phyloP scores from a whole-genome alignment of 2,329 filamentous ascomycete species.

The Apiospora phragmitis region DNA sequence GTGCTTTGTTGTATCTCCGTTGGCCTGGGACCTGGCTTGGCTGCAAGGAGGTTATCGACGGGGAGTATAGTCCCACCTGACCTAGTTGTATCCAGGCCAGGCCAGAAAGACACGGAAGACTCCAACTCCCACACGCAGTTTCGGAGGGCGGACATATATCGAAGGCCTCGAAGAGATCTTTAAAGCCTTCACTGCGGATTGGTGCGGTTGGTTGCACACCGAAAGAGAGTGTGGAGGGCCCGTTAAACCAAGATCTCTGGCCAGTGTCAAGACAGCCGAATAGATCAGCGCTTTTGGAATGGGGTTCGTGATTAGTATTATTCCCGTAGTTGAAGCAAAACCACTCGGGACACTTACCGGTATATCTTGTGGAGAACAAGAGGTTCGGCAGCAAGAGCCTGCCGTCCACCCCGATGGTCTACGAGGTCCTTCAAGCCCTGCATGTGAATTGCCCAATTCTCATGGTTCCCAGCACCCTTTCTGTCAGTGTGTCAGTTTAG shows the following conservation, averaged over 20 bases:
- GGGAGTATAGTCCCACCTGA: too few species aligned
- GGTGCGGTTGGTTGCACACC: not conserved
- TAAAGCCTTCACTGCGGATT: not conserved
- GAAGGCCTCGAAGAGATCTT: not conserved
- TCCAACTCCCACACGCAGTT: not conserved
- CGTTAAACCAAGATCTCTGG: not conserved
- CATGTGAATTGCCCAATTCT: not conserved
- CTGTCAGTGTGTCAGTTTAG: not conserved
- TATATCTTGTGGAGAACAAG: not conserved
- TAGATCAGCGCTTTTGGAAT: not conserved
- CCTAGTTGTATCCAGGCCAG: not conserved
- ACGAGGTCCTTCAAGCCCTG: not conserved
- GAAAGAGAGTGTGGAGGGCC: not conserved
- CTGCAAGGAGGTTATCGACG: not conserved
- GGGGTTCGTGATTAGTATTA: not conserved
- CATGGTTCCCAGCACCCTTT: not conserved
- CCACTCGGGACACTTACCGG: not conserved
- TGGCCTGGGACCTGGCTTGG: not conserved
- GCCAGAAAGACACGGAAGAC: not conserved
- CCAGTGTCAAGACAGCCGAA: not conserved
- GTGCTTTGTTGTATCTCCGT: not conserved
- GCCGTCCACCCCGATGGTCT: not conserved
- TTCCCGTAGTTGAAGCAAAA: accelerated
- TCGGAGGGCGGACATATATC: not conserved
- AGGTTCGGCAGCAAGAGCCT: not conserved